Conservation (phyloP, 352 stramenopile genomes). For the Globisporangium takayamanum region DNA sequence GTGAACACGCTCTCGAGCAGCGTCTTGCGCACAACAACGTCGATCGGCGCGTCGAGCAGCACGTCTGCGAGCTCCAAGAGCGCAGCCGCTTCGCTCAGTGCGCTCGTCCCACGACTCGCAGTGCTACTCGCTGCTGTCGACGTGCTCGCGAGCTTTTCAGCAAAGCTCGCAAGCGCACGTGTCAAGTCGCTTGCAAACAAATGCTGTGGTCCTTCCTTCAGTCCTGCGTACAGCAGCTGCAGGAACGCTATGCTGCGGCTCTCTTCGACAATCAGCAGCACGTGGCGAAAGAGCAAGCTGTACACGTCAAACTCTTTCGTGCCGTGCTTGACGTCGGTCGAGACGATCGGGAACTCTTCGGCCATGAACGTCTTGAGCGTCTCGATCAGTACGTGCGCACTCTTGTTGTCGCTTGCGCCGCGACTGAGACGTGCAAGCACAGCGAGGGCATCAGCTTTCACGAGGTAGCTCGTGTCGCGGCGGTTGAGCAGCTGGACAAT, state of each 20-base stretch:
- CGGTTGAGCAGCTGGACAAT: conserved; percentile 32
- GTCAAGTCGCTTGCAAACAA: conserved; percentile 51
- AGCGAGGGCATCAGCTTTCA: conserved; percentile 51
- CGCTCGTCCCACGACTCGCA: not conserved
- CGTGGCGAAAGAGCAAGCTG: conserved; percentile 36
- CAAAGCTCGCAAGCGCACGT: conserved; percentile 35
- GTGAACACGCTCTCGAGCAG: conserved; percentile 45
- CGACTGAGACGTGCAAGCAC: conserved; percentile 31
- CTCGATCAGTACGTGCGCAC: conserved; percentile 19
- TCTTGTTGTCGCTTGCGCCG: conserved; percentile 7
- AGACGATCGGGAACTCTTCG: conserved; percentile 71
- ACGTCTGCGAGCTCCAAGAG: conserved; percentile 31
- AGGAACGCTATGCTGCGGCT: conserved; percentile 41
- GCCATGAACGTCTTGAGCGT: conserved; percentile 46
- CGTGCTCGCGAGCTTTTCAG: conserved; percentile 14
- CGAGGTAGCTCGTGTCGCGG: conserved; percentile 36
- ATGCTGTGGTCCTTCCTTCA: conserved; percentile 58
- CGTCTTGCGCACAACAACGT: conserved; percentile 32
- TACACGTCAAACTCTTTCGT: conserved; percentile 70
- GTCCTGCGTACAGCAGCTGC: conserved; percentile 41
- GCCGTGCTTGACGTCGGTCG: conserved; percentile 49
- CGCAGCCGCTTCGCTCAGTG: conserved; percentile 9
- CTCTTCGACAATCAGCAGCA: conserved; percentile 51
- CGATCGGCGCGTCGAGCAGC: conserved; percentile 32
- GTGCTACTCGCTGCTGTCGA: not conserved